Evolutionary conservation across 108 stramenopile species (phyloP).

Genomic region (Epipyxis sp.): DNA sequence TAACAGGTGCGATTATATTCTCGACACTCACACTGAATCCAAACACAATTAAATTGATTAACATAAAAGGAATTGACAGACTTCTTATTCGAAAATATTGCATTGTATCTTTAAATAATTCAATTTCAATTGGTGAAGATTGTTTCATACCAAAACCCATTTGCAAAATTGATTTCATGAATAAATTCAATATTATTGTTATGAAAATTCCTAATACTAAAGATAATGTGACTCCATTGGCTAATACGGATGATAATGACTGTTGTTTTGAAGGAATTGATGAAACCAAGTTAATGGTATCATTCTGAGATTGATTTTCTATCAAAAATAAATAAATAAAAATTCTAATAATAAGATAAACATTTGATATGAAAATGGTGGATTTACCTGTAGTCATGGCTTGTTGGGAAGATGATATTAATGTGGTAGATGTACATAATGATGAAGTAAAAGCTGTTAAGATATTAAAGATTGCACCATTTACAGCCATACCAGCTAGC

Average conservation of each 20-base stretch:
- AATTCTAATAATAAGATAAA: too few relatives aligned
- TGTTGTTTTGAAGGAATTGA: not conserved
- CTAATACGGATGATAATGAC: not conserved
- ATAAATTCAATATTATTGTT: not conserved
- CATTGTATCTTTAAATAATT: too few relatives aligned
- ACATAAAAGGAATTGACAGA: not conserved
- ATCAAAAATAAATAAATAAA: too few relatives aligned
- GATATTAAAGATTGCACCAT: not conserved
- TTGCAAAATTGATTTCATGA: not conserved
- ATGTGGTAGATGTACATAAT: not conserved
- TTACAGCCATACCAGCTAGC: not conserved
- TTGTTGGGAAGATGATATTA: too few relatives aligned
- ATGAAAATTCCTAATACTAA: not conserved
- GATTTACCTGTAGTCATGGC: too few relatives aligned
- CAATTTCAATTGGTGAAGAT: too few relatives aligned
- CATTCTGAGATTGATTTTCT: too few relatives aligned
- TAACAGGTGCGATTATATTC: not conserved
- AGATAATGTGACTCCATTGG: not conserved
- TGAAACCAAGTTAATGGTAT: too few relatives aligned
- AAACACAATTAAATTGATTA: not conserved
- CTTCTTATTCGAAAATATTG: not conserved
- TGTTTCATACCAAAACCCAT: too few relatives aligned
- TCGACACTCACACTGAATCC: not conserved
- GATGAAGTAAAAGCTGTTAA: not conserved
- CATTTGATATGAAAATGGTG: too few relatives aligned